A percentile compares a stretch with the other conserved stretches of the same genome.
Evolutionary conservation across 1,284 basidiomycete species (phyloP).

Genomic region (Rhizopogon parksii): DNA sequence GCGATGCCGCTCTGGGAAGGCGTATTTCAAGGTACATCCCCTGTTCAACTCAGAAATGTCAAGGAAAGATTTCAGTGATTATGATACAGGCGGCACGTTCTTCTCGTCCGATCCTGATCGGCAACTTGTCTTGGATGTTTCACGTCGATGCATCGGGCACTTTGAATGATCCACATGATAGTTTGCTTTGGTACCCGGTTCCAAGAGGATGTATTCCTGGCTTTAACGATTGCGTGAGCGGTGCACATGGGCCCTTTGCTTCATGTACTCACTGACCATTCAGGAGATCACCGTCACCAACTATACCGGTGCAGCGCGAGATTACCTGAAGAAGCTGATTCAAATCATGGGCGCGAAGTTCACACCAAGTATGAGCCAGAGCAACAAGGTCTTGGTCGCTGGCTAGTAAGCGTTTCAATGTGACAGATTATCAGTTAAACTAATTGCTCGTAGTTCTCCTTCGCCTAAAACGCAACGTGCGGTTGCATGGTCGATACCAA

Average conservation of each 20-base stretch:
- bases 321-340: slow-evolving; percentile 83
- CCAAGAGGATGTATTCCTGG: slow-evolving; percentile 39
- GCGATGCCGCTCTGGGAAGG: slow-evolving; percentile 56
- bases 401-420: slow-evolving; percentile 51
- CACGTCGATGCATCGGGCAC: slow-evolving; percentile 61
- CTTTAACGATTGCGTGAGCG: slow-evolving; percentile 39
- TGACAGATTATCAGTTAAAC: neutral
- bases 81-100: slow-evolving; percentile 15
- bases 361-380: slow-evolving; percentile 70
- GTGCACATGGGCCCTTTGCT: neutral
- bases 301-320: slow-evolving; percentile 77
- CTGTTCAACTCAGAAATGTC: neutral
- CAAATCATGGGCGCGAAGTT: slow-evolving; percentile 70
- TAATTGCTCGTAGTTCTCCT: slow-evolving; percentile 13
- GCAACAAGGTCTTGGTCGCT: slow-evolving; percentile 75
- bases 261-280: neutral
- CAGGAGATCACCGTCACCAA: slow-evolving; percentile 81
- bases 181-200: slow-evolving; percentile 47
- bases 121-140: slow-evolving; percentile 77
- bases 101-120: slow-evolving; percentile 51
- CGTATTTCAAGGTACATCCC: slow-evolving; percentile 56
- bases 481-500: slow-evolving; percentile 71
- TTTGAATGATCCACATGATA: slow-evolving; percentile 62
- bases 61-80: neutral
- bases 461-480: slow-evolving; percentile 52